These are phyloP conservation scores for Mycena pura DNA, from an alignment of 768 basidiomycete species.

Conservation along the genomic window DNA sequence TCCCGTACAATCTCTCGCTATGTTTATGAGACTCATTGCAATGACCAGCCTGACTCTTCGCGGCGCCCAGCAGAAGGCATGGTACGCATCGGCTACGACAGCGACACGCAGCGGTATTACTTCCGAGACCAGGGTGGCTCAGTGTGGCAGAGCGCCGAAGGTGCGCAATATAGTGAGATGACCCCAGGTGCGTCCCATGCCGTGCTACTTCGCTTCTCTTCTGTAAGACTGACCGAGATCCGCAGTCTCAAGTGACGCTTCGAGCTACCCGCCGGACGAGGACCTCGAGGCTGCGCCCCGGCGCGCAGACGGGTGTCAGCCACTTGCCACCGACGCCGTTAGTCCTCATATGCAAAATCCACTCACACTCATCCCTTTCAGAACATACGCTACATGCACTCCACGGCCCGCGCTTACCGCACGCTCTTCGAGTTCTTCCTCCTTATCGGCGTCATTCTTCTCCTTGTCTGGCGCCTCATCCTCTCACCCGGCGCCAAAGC, in stretches of 20 bases:
- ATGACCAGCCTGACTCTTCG: conserved; percentile 52
- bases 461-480: conserved; percentile 69
- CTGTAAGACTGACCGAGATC: background rate
- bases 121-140: conserved; percentile 64
- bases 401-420: conserved; percentile 57
- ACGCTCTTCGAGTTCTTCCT: conserved; percentile 78
- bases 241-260: conserved; percentile 23
- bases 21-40: background rate
- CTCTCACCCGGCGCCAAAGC: conserved; percentile 44
- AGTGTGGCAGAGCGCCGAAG: conserved; percentile 64
- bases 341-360: conserved; percentile 22
- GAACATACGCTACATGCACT: conserved; percentile 37
- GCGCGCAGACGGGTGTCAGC: conserved; percentile 63
- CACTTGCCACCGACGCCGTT: conserved; percentile 60
- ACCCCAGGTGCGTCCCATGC: conserved; percentile 47
- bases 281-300: conserved; percentile 64
- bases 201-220: background rate
- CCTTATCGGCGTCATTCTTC: conserved; percentile 64
- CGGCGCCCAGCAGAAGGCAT: conserved; percentile 62
- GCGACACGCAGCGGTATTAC: conserved; percentile 70
- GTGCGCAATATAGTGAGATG: conserved; percentile 68
- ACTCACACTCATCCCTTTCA: conserved; percentile 17
- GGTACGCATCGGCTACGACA: conserved; percentile 79
- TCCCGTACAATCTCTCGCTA: background rate
- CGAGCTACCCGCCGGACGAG: conserved; percentile 38